phyloP scores from a whole-genome alignment of 345 rosid genomes.

The Tarenaya hassleriana region DNA sequence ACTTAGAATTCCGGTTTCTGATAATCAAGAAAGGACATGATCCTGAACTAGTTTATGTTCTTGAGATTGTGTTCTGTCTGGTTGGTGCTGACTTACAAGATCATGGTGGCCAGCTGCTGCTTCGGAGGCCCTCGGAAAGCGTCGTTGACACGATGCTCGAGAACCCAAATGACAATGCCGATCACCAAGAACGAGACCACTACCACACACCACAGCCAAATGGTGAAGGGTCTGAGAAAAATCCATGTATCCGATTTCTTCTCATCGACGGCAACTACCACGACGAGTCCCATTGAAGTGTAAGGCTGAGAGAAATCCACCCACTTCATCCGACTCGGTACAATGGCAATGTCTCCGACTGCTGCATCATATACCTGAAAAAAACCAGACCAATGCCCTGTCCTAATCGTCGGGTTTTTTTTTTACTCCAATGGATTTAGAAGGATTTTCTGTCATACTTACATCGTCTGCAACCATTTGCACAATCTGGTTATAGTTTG shows the following conservation, averaged over 20 bases:
- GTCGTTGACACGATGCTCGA: constrained; percentile 69
- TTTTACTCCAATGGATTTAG: constrained; percentile 1
- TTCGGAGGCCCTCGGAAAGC: constrained; percentile 68
- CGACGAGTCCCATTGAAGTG: constrained; percentile 59
- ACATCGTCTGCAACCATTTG: constrained; percentile 52
- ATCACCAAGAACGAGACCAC: constrained; percentile 46
- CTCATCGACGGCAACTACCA: constrained; percentile 48
- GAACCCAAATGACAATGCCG: constrained; percentile 68
- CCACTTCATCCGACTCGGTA: constrained; percentile 42
- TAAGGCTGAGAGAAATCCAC: constrained; percentile 82
- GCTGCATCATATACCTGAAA: constrained; percentile 61
- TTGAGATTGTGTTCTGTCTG: not conserved
- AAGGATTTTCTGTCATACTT: constrained; percentile 33
- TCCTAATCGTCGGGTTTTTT: constrained; percentile 4
- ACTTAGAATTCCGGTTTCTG: not conserved
- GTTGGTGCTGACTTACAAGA: constrained; percentile 50
- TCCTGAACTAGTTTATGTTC: no score
- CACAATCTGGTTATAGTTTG: constrained; percentile 45
- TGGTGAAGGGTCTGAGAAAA: constrained; percentile 67
- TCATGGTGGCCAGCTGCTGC: constrained; percentile 49
- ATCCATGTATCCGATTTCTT: constrained; percentile 46
- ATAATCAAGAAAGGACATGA: no score
- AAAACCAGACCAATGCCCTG: constrained; percentile 13
- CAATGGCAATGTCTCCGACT: constrained; percentile 63
- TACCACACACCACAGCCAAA: constrained; percentile 50